Conservation (phyloP, 345 rosid species). For the Salix purpurea region DNA sequence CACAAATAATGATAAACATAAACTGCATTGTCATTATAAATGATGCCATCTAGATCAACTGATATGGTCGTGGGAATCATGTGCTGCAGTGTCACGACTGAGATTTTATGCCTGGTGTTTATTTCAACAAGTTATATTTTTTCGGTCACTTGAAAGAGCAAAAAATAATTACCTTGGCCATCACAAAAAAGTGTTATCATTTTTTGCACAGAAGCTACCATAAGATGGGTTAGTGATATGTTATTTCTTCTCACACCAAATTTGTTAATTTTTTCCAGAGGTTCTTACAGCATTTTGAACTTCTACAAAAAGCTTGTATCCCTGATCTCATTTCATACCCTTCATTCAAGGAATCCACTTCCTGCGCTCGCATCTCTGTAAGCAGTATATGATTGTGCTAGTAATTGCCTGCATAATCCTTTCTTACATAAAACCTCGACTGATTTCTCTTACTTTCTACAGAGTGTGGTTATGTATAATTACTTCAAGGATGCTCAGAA, state of each 20-base stretch:
- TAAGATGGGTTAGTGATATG: neutral
- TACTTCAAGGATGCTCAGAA: slow-evolving; percentile 87
- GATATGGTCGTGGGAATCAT: neutral
- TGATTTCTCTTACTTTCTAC: slow-evolving; percentile 2
- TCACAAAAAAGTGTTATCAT: neutral
- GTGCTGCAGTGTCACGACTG: neutral
- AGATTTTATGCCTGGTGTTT: neutral
- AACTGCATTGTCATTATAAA: neutral
- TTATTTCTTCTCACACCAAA: slow-evolving; percentile 5
- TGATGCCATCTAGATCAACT: neutral
- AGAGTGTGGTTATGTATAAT: slow-evolving; percentile 62
- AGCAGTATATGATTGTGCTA: slow-evolving; percentile 26
- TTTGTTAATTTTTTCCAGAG: slow-evolving; percentile 43
- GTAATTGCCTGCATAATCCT: neutral
- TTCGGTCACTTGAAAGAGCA: neutral
- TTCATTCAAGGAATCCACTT: slow-evolving; percentile 69
- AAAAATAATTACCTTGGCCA: neutral
- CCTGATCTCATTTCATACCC: slow-evolving; percentile 69
- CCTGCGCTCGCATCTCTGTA: slow-evolving; percentile 67
- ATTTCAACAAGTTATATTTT: neutral
- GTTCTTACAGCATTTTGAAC: slow-evolving; percentile 90
- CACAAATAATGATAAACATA: neutral
- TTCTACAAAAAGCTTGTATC: slow-evolving; percentile 84
- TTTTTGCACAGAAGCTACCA: neutral
- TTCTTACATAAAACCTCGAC: neutral